Evolutionary conservation across 805 yeast genomes (phyloP), one percentile per base, ranked within the genome.

Genomic region (Teunomyces tritomae): DNA sequence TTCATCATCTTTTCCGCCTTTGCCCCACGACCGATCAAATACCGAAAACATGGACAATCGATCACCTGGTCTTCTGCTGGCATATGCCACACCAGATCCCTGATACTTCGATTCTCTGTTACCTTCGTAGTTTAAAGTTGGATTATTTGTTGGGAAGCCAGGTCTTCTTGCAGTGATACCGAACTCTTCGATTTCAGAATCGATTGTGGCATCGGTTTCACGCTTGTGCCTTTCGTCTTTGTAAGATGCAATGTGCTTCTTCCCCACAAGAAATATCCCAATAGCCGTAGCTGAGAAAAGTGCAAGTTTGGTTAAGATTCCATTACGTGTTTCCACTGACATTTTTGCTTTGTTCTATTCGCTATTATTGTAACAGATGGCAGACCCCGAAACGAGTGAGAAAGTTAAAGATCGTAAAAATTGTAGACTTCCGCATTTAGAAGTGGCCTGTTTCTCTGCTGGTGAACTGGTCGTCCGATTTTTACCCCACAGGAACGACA

Each of bases 71-170:
- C 70, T 77, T 57, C 87, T 73, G n/a, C 82, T 70, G 33, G 68
- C 62, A 47, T 83, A 83, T 42, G 87, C 78, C 46, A 70, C 69
- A 0, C 89, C 88, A 0, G 85, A 74, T 4, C 90, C 92, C 55
- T 84, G 87, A 58, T 76, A 87, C 56, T 78, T 82, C 45, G 85
- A 79, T 52, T 82, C 81, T 51, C 90, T 68, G 39, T 65, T 57
- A 17, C 65, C 68, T 1, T 67, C 69, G 11, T 67, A 61, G 39
- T 62, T 66, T 8, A 65, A 59, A 9, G 57, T 56, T 5, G 71
- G 69, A 45, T 65, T 61, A 46, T 62, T 56, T 13, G 49, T 45
- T 3, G 85, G 85, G 45, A 80, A 75, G 1, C 87, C 87, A 1
- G 86, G 87, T 52, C 75, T 74, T 9, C 70, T 63, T 1, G 78